Conservation (phyloP, 768 basidiomycete species). For the Amanita molliuscula region DNA sequence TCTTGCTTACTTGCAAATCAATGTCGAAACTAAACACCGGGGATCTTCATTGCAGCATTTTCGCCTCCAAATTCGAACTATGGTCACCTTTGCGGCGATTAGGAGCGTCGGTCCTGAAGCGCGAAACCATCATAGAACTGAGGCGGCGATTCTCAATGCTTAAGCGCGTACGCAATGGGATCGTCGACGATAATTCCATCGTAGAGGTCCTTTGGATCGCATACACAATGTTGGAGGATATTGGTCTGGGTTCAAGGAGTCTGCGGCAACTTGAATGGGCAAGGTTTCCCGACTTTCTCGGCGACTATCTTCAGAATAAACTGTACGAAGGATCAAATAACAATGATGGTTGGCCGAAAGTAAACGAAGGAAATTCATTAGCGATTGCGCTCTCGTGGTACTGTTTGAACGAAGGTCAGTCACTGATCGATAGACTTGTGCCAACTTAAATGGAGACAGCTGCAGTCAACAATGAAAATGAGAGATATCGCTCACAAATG, state of each 20-base stretch:
- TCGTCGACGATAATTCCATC: slow-evolving; percentile 24
- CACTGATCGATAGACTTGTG: background rate
- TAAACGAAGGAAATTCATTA: slow-evolving; percentile 33
- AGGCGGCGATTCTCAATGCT: slow-evolving; percentile 32
- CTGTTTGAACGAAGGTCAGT: slow-evolving; percentile 8
- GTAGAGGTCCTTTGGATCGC: slow-evolving; percentile 39
- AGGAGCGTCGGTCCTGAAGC: slow-evolving; percentile 15
- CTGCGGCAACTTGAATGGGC: slow-evolving; percentile 35
- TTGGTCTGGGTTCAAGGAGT: slow-evolving; percentile 35
- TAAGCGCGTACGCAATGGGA: slow-evolving; percentile 30
- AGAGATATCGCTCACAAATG: slow-evolving; percentile 20
- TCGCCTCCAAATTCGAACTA: slow-evolving; percentile 39
- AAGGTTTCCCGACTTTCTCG: slow-evolving; percentile 29
- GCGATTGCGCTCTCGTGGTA: slow-evolving; percentile 41
- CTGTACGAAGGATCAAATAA: slow-evolving; percentile 25
- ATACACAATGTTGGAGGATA: slow-evolving; percentile 50
- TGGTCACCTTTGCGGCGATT: slow-evolving; percentile 30
- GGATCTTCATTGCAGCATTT: slow-evolving; percentile 27
- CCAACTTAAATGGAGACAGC: slow-evolving; percentile 12
- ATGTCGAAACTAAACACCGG: slow-evolving; percentile 14
- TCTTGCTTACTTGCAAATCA: slow-evolving; percentile 24
- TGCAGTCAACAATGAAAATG: slow-evolving; percentile 23
- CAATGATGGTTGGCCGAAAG: slow-evolving; percentile 39
- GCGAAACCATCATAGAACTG: slow-evolving; percentile 33
- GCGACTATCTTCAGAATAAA: slow-evolving; percentile 25